These are phyloP conservation scores for Oidium heveae DNA, from an alignment of 2,329 filamentous ascomycete species.

Conservation along the genomic window DNA sequence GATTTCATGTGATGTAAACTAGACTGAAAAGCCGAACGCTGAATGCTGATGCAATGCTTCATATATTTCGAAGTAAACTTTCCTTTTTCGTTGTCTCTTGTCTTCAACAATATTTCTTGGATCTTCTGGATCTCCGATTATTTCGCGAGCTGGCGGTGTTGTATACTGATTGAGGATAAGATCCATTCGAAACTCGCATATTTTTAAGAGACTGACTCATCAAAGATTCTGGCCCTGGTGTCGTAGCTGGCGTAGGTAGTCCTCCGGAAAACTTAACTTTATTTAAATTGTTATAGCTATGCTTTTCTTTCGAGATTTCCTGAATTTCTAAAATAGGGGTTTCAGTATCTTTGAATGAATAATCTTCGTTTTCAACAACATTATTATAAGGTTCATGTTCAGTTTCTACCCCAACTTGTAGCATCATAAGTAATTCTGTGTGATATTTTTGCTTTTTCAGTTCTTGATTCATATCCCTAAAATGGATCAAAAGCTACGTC, in stretches of 20 bases:
- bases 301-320: not conserved
- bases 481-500: not conserved
- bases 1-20: not conserved
- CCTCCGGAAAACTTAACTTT: not conserved
- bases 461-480: not conserved
- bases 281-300: not conserved
- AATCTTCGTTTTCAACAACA: not conserved
- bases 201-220: not conserved
- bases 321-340: not conserved
- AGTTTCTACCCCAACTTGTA: not conserved
- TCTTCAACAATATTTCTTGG: not conserved
- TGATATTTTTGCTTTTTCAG: not conserved
- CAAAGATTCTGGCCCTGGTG: not conserved
- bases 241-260: not conserved
- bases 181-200: not conserved
- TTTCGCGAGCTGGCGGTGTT: not conserved
- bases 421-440: not conserved
- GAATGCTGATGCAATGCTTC: not conserved
- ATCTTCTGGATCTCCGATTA: not conserved
- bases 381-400: not conserved
- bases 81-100: not conserved
- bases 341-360: not conserved
- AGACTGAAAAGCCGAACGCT: not conserved
- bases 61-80: not conserved
- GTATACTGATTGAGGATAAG: not conserved